These are phyloP conservation scores for Gymnopilus dilepis DNA, from an alignment of 768 basidiomycete species.

Conservation along the genomic window DNA sequence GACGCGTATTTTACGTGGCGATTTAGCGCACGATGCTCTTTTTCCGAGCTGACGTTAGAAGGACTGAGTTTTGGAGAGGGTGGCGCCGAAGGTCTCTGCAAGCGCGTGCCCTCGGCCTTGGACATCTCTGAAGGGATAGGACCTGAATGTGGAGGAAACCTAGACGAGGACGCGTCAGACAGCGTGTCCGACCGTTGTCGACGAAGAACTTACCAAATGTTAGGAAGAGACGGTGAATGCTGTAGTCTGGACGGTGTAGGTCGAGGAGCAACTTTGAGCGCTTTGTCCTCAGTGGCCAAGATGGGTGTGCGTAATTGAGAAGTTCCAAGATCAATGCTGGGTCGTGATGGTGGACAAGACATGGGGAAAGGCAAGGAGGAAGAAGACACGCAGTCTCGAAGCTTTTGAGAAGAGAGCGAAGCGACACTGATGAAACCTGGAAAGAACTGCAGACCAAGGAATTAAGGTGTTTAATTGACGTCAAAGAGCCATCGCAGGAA, in stretches of 20 bases:
- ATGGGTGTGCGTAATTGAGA: slow-evolving; percentile 7
- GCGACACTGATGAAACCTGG: slow-evolving; percentile 37
- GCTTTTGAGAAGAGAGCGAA: slow-evolving; percentile 31
- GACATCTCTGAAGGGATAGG: slow-evolving; percentile 40
- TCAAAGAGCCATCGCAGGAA: slow-evolving; percentile 39
- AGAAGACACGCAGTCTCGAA: slow-evolving; percentile 35
- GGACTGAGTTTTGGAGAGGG: slow-evolving; percentile 29
- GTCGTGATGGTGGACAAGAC: slow-evolving; percentile 30
- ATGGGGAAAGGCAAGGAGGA: slow-evolving; percentile 40
- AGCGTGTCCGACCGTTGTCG: slow-evolving; percentile 5
- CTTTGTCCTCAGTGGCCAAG: slow-evolving; percentile 22
- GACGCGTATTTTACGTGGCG: slow-evolving; percentile 29
- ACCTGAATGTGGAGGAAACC: slow-evolving; percentile 55
- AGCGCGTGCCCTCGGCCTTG: slow-evolving; percentile 28
- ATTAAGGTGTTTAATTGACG: slow-evolving; percentile 53
- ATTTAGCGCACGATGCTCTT: slow-evolving; percentile 7
- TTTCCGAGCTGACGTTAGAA: slow-evolving; percentile 11
- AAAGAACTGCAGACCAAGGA: slow-evolving; percentile 36
- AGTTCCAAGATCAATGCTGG: slow-evolving; percentile 30
- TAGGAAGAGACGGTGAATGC: slow-evolving; percentile 73
- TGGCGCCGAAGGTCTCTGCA: slow-evolving; percentile 42
- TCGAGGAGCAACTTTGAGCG: slow-evolving; percentile 35
- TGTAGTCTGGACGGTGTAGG: slow-evolving; percentile 48
- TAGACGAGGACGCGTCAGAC: slow-evolving; percentile 21
- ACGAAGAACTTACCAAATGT: slow-evolving; percentile 56